Base-by-base conservation (phyloP, 2,329 filamentous ascomycete genomes). In the Ophiostoma populinum region DNA sequence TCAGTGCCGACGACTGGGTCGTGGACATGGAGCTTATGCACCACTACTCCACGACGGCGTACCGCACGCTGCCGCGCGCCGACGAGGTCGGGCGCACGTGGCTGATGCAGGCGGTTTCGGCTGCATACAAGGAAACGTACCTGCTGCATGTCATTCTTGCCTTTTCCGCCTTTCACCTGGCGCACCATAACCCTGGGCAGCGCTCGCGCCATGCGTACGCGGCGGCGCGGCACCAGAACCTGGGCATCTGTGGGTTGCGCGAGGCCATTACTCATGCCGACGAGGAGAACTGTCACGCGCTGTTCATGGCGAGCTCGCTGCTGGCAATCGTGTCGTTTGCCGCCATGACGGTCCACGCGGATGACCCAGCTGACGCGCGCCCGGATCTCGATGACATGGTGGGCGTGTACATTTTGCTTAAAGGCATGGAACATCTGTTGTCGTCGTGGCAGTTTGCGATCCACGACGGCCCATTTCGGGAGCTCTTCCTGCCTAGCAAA, bases 81-180 rank as follows among this genome's bases (percentile, higher is more conserved):
- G 35, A 52, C 52, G 2, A 40, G 55, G 7, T 53, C 53, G 0
- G 42, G 53, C 6, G 47, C 49, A 6, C 34, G 9, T 54, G 53
- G 53, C 51, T 53, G 41, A 48, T 39, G 19, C 17, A 47, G 4
- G 43, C 45, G 5, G 38, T 55, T 2, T 42, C 46, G 18, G 35
- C 37, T 4, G 45, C 40, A 10, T 40, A 55, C 3, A 34, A 45
- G 6, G 40, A 45, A 2, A 49, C 52, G 6, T 56, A 51, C 37
- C 49, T 58, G 18, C 42, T 58, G 31, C 46, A 57, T 38, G 45
- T 52, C 36, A 30, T 57, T 2, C 47, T 58, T 13, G 52, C 54
- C 19, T 50, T 55, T 27, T 53, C 54, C 10, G 49, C 55, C 4
- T 48, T 50, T 7, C 54, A 55, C 34, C 43, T 56, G 2, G 49